Conservation (phyloP, 75 land plant genomes). For the Sequoia sempervirens region DNA sequence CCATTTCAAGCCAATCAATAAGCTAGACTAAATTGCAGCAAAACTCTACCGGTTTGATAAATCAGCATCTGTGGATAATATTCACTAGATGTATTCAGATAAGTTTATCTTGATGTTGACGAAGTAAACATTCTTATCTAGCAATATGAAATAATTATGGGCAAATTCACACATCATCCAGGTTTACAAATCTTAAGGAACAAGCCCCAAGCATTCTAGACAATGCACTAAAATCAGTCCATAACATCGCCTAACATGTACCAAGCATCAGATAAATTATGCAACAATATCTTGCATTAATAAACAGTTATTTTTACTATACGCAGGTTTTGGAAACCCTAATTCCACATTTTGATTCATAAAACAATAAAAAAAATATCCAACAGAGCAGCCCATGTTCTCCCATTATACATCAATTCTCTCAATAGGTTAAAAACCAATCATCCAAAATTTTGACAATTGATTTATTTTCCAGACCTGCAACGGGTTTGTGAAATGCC, state of each 20-base stretch:
- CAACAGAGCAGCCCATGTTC: background rate
- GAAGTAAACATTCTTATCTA: background rate
- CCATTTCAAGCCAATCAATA: background rate
- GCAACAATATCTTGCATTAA: background rate
- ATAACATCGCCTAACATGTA: background rate
- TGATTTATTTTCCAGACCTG: background rate
- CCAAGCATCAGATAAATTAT: background rate
- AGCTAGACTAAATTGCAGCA: background rate
- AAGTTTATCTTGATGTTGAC: background rate
- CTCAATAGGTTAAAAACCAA: background rate
- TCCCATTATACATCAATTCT: background rate
- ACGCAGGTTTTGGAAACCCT: background rate
- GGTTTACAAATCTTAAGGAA: background rate
- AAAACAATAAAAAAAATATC: background rate
- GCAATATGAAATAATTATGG: background rate
- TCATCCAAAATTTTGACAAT: background rate
- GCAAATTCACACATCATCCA: background rate
- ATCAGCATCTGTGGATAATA: background rate
- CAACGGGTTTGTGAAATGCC: background rate
- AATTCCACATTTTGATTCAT: background rate
- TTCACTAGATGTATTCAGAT: background rate
- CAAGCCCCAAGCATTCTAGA: background rate
- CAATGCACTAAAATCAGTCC: background rate
- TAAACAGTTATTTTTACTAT: background rate
- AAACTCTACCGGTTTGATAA: background rate